Evolutionary conservation across 1,139 yeast species (phyloP).

Genomic region (Meyerozyma guilliermondii): DNA sequence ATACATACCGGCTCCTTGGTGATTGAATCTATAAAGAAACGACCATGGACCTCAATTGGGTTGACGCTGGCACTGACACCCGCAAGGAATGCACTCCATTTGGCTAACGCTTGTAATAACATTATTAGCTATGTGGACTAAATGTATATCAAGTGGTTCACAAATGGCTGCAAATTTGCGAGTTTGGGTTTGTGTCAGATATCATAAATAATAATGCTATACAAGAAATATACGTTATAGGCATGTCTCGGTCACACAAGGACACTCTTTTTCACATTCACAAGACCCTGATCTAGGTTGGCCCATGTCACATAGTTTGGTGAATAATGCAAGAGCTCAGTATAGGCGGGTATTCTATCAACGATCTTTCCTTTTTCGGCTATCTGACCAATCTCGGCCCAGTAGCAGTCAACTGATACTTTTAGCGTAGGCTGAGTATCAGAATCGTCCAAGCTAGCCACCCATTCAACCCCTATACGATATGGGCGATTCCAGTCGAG

Average conservation of each 20-base stretch:
- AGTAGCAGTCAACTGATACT: slow-evolving; percentile 39
- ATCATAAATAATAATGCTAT: background rate
- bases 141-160: background rate
- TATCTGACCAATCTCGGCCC: background rate
- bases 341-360: slow-evolving; percentile 59
- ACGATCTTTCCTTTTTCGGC: slow-evolving; percentile 54
- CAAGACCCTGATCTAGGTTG: slow-evolving; percentile 62
- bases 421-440: slow-evolving; percentile 37
- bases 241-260: background rate
- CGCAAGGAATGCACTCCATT: background rate
- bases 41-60: slow-evolving; percentile 60
- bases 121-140: background rate
- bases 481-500: slow-evolving; percentile 55
- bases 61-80: slow-evolving; percentile 26
- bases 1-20: slow-evolving; percentile 66
- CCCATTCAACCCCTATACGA: slow-evolving; percentile 71
- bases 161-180: background rate
- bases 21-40: slow-evolving; percentile 71
- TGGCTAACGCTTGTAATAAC: background rate
- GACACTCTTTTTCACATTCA: slow-evolving; percentile 43
- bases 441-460: slow-evolving; percentile 57
- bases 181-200: background rate
- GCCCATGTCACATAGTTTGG: slow-evolving; percentile 64
- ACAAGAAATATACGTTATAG: background rate
- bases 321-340: slow-evolving; percentile 59